A percentile compares a stretch with the other conserved stretches of the same genome.
phyloP scores from a whole-genome alignment of 208 protist species.

The Crithidia expoeki region DNA sequence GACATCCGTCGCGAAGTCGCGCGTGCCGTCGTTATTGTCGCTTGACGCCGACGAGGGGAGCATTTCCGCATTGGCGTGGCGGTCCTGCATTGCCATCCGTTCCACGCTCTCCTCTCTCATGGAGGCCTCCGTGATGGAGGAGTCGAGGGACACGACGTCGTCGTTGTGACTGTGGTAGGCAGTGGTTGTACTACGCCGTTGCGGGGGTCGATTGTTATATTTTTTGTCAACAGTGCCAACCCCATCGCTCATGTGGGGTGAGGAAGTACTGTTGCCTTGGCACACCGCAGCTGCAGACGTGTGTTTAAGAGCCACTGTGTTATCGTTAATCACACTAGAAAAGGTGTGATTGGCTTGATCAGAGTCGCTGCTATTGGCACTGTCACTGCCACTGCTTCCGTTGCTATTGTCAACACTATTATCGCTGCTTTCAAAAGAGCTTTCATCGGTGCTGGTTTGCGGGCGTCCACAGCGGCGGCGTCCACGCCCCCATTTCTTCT shows the following conservation, averaged over 20 bases:
- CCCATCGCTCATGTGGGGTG: not conserved
- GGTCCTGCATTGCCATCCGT: slow-evolving; percentile 32
- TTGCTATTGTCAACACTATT: not conserved
- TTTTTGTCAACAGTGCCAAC: too few relatives aligned
- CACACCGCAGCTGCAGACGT: not conserved
- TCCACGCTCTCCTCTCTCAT: slow-evolving; percentile 62
- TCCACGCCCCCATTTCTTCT: not conserved
- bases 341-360: not conserved
- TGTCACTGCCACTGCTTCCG: slow-evolving; percentile 2
- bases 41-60: slow-evolving; percentile 17
- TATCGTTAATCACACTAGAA: too few relatives aligned
- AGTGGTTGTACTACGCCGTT: not conserved
- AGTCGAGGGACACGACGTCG: slow-evolving; percentile 51
- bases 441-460: not conserved
- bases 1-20: slow-evolving; percentile 33
- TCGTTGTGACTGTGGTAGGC: not conserved
- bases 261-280: not conserved
- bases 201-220: too few relatives aligned
- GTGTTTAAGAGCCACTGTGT: too few relatives aligned
- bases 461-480: not conserved
- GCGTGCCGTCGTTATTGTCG: slow-evolving; percentile 28
- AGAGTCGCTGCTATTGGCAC: not conserved
- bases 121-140: slow-evolving; percentile 68
- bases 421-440: not conserved
- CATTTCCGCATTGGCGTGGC: slow-evolving; percentile 1